Conservation (phyloP, 2,329 filamentous ascomycete genomes). For the Botryosphaeria dothidea region DNA sequence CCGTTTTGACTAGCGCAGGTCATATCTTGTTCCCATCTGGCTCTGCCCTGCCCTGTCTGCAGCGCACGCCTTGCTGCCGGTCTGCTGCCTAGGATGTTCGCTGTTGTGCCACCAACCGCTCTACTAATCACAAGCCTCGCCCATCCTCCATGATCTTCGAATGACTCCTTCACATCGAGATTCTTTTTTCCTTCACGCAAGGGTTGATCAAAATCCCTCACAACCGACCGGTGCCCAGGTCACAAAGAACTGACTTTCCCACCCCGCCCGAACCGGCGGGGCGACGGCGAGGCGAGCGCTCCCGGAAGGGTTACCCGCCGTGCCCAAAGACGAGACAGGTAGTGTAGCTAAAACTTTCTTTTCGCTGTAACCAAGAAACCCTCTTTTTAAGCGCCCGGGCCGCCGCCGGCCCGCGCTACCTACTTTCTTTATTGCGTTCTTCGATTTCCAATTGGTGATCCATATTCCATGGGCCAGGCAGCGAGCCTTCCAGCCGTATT, state of each 20-base stretch:
- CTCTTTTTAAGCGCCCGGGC: background rate
- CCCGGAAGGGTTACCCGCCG: background rate
- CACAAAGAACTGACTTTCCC: no score
- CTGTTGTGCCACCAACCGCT: background rate
- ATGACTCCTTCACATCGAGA: background rate
- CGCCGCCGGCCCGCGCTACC: slow-evolving; percentile 1
- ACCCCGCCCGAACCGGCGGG: background rate
- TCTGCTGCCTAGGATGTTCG: background rate
- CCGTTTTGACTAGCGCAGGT: background rate
- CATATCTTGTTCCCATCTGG: no score
- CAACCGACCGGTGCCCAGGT: no score
- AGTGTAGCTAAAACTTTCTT: background rate
- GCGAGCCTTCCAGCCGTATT: no score
- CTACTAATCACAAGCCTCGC: background rate
- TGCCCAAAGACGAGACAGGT: background rate
- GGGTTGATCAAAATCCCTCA: no score
- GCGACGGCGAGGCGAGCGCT: background rate
- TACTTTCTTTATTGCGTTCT: background rate
- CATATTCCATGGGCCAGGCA: no score
- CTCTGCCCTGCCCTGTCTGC: background rate
- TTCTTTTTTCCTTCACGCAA: no score
- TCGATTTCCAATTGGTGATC: background rate
- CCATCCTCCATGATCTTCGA: background rate
- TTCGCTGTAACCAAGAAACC: background rate
- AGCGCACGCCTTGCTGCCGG: background rate